Percentiles rank a stretch among this genome's conserved stretches.
Conservation (phyloP, 1,139 yeast genomes). For the Protomyces pachydermus region DNA sequence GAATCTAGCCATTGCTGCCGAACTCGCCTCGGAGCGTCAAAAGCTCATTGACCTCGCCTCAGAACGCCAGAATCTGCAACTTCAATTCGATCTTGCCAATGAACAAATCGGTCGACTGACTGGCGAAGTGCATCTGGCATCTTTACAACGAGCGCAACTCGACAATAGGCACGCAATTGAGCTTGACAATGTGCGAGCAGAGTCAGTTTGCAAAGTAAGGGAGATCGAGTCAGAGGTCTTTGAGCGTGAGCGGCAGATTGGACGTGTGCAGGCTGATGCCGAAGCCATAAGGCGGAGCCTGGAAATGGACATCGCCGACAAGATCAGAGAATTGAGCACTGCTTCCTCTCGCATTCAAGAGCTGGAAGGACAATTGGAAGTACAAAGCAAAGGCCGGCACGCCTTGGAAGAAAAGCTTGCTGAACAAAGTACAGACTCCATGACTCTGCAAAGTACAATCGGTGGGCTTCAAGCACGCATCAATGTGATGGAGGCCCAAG, state of each 20-base stretch:
- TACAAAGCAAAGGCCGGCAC: slow-evolving; percentile 41
- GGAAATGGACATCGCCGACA: slow-evolving; percentile 27
- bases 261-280: slow-evolving; percentile 21
- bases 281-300: slow-evolving; percentile 29
- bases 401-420: slow-evolving; percentile 28
- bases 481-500: slow-evolving; percentile 31
- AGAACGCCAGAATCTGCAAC: slow-evolving; percentile 1
- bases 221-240: neutral
- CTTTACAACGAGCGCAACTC: slow-evolving; percentile 1
- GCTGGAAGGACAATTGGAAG: slow-evolving; percentile 39
- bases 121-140: slow-evolving; percentile 7
- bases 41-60: slow-evolving; percentile 4
- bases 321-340: neutral
- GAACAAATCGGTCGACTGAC: slow-evolving; percentile 10
- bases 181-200: slow-evolving; percentile 14
- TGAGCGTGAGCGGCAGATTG: slow-evolving; percentile 19
- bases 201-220: slow-evolving; percentile 5
- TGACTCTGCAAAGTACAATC: slow-evolving; percentile 32
- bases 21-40: slow-evolving; percentile 14
- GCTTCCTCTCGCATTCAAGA: neutral
- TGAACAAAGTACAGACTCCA: slow-evolving; percentile 31
- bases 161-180: slow-evolving; percentile 7
- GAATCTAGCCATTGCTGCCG: slow-evolving; percentile 9
- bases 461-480: slow-evolving; percentile 28
- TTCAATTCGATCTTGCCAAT: slow-evolving; percentile 13